Conservation (phyloP, 208 protist species). For the Leishmania tropica region DNA sequence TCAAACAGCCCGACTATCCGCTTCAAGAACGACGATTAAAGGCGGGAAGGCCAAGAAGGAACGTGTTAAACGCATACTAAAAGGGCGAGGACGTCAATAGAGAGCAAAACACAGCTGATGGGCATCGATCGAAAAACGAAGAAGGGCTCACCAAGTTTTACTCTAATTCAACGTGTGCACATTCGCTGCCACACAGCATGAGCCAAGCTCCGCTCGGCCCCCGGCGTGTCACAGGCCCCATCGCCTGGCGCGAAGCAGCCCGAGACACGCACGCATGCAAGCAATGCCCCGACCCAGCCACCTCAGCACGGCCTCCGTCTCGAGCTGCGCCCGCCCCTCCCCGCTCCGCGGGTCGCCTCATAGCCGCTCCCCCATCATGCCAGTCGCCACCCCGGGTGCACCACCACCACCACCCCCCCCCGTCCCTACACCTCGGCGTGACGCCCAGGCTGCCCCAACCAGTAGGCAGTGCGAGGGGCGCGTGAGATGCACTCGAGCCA, state of each 20-base stretch:
- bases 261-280: neutral
- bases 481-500: neutral
- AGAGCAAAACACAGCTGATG: neutral
- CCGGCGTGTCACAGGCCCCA: neutral
- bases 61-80: neutral
- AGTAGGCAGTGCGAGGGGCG: neutral
- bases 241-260: neutral
- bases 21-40: neutral
- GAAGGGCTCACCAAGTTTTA: no score
- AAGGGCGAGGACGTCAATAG: neutral
- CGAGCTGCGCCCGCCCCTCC: neutral
- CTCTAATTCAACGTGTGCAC: neutral
- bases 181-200: neutral
- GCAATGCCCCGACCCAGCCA: neutral
- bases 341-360: neutral
- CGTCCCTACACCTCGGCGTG: neutral
- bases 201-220: neutral
- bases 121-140: no score
- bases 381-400: neutral
- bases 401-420: no score
- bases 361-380: neutral
- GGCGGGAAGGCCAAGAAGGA: neutral
- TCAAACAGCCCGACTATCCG: neutral
- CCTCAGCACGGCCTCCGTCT: neutral
- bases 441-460: neutral